Evolutionary conservation across 768 basidiomycete species (phyloP).

Genomic region (Suillus decipiens): DNA sequence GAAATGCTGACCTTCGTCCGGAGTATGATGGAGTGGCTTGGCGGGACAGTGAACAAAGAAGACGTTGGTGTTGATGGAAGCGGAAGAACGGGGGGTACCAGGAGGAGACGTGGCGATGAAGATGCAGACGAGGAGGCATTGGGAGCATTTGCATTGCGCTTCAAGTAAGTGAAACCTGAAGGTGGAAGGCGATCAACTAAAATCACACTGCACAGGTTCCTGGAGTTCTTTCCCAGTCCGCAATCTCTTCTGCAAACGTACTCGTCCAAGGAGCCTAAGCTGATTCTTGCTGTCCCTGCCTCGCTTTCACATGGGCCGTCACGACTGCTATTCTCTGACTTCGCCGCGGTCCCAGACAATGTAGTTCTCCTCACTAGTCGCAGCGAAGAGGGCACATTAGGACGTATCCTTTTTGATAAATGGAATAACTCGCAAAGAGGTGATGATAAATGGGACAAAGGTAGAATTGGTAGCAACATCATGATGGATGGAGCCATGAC

Average conservation of each 20-base stretch:
- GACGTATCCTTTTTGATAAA: conserved; percentile 73
- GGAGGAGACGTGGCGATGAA: conserved; percentile 59
- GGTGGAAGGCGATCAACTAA: not conserved
- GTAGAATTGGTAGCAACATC: conserved; percentile 83
- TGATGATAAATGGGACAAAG: conserved; percentile 85
- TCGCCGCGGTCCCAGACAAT: conserved; percentile 81
- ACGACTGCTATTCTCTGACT: conserved; percentile 80
- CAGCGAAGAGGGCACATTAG: conserved; percentile 79
- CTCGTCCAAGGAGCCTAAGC: conserved; percentile 86
- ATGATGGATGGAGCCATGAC: conserved; percentile 75
- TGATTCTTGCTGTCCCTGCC: conserved; percentile 91
- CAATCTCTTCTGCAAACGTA: conserved; percentile 79
- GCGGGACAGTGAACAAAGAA: conserved; percentile 91
- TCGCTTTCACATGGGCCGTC: conserved; percentile 93
- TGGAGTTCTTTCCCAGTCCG: conserved; percentile 90
- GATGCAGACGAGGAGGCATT: conserved; percentile 81
- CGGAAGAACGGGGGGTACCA: conserved; percentile 51
- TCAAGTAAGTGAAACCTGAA: conserved; percentile 53
- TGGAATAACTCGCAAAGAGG: conserved; percentile 87
- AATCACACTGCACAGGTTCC: conserved; percentile 53
- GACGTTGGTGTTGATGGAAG: conserved; percentile 82
- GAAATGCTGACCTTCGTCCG: conserved; percentile 94
- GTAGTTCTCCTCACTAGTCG: conserved; percentile 84
- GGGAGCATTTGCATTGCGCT: conserved; percentile 84
- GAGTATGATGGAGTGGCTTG: conserved; percentile 99